Evolutionary conservation across 257 asterid genomes (phyloP).

Genomic region (Linaria vulgaris): DNA sequence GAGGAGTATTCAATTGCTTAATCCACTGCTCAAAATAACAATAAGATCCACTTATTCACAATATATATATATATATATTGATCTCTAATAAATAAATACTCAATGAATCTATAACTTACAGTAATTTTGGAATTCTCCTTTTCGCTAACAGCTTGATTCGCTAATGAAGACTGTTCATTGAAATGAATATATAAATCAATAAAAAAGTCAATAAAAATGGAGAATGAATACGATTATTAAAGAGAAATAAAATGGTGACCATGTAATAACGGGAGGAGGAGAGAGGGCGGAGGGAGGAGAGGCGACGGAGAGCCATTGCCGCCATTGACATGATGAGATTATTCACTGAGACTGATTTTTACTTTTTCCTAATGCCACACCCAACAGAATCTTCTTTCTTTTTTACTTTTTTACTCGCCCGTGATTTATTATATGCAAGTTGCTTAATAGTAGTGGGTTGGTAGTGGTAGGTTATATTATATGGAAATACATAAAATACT

Average conservation of each 20-base stretch:
- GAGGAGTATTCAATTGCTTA: conserved; percentile 71
- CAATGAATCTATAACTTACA: conserved; percentile 33
- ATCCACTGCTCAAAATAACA: conserved; percentile 55
- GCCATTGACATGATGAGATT: conserved; percentile 33
- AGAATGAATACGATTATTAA: background rate
- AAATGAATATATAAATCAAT: conserved; percentile 13
- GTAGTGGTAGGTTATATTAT: no score
- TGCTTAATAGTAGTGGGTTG: no score
- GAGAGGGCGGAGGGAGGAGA: conserved; percentile 46
- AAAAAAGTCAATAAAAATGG: background rate
- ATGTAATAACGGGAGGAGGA: conserved; percentile 37
- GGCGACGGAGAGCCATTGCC: conserved; percentile 75
- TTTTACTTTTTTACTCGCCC: no score
- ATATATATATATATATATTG: no score
- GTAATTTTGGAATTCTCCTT: conserved; percentile 58
- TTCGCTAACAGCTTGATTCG: conserved; percentile 51
- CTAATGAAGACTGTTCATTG: conserved; percentile 54
- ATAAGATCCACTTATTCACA: conserved; percentile 39
- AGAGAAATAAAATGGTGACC: conserved; percentile 35
- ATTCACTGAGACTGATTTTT: conserved; percentile 12
- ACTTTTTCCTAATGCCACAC: no score
- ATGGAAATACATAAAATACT: no score
- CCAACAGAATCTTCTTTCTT: no score
- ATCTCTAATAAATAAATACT: background rate
- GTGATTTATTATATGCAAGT: no score